Percentiles rank a stretch among this genome's conserved stretches.
Evolutionary conservation across 208 protist genomes (phyloP).

Genomic region (Leishmania mexicana): DNA sequence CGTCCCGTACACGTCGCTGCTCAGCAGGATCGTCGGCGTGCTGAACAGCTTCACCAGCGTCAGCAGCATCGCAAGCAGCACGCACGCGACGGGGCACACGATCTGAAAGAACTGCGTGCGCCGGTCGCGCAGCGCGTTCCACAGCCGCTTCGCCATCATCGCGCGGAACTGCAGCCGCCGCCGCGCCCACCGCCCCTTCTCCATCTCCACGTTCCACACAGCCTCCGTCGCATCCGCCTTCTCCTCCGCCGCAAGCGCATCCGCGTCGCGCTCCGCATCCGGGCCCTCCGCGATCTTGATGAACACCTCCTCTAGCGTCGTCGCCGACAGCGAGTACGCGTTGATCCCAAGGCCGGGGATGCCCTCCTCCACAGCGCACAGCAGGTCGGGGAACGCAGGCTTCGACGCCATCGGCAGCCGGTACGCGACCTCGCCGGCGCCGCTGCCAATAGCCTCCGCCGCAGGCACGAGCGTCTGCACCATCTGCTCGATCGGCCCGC

Average conservation of each 20-base stretch:
- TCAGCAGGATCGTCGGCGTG: conserved; percentile 27
- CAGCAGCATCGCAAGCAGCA: conserved; percentile 68
- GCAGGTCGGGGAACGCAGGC: conserved; percentile 41
- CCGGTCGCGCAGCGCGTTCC: conserved; percentile 52
- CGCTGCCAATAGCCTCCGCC: conserved; percentile 35
- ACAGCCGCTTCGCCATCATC: conserved; percentile 55
- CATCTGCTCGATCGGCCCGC: conserved; percentile 23
- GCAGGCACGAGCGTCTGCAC: conserved; percentile 35
- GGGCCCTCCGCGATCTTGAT: conserved; percentile 45
- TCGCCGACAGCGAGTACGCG: conserved; percentile 61
- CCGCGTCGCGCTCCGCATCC: neutral
- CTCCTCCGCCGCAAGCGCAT: neutral
- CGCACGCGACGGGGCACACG: conserved; percentile 49
- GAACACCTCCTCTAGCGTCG: conserved; percentile 83
- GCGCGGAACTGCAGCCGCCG: conserved; percentile 45
- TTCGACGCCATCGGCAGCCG: conserved; percentile 55
- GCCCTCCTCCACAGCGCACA: conserved; percentile 45
- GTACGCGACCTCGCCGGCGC: conserved; percentile 51
- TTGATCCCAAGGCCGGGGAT: conserved; percentile 35
- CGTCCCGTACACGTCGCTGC: conserved; percentile 32
- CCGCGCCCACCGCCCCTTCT: conserved; percentile 1
- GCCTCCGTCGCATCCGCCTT: neutral
- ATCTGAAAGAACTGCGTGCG: conserved; percentile 62
- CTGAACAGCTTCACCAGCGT: conserved; percentile 20
- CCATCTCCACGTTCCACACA: conserved; percentile 30